phyloP scores from a whole-genome alignment of 2,329 filamentous ascomycete genomes.

The Mycosphaerella sp. region DNA sequence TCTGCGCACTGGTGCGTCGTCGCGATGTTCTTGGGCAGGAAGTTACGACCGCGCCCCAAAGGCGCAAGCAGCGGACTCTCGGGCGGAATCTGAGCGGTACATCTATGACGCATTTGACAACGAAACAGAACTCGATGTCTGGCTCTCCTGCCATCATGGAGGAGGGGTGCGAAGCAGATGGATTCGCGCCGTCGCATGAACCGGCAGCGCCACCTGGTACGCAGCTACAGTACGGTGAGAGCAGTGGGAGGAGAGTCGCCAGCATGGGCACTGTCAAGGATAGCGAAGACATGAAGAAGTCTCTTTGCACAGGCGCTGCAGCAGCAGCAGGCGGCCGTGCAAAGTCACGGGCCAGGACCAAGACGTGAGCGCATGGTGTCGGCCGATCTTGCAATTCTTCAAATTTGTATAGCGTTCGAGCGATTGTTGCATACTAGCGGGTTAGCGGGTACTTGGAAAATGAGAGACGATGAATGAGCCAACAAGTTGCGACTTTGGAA shows the following conservation, averaged over 20 bases:
- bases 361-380: slow-evolving; percentile 2
- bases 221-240: slow-evolving; percentile 34
- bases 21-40: slow-evolving; percentile 13
- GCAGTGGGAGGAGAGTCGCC: slow-evolving; percentile 24
- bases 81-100: slow-evolving; percentile 30
- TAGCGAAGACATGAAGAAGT: slow-evolving; percentile 14
- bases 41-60: slow-evolving; percentile 15
- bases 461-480: neutral
- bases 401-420: slow-evolving; percentile 3
- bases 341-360: slow-evolving; percentile 3
- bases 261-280: slow-evolving; percentile 32
- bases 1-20: slow-evolving; percentile 23
- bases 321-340: slow-evolving; percentile 7
- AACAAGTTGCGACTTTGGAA: too few species aligned
- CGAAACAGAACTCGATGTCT: neutral
- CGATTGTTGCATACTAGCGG: neutral
- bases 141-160: slow-evolving; percentile 12
- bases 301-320: slow-evolving; percentile 2
- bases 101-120: slow-evolving; percentile 10
- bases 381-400: neutral
- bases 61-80: slow-evolving; percentile 29
- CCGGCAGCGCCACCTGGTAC: slow-evolving; percentile 26
- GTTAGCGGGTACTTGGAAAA: neutral
- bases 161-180: slow-evolving; percentile 20
- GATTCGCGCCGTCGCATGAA: slow-evolving; percentile 16